Evolutionary conservation across 331 rosid genomes (phyloP), one percentile per base, ranked within the genome.

Genomic region (Pyracantha coccinea): DNA sequence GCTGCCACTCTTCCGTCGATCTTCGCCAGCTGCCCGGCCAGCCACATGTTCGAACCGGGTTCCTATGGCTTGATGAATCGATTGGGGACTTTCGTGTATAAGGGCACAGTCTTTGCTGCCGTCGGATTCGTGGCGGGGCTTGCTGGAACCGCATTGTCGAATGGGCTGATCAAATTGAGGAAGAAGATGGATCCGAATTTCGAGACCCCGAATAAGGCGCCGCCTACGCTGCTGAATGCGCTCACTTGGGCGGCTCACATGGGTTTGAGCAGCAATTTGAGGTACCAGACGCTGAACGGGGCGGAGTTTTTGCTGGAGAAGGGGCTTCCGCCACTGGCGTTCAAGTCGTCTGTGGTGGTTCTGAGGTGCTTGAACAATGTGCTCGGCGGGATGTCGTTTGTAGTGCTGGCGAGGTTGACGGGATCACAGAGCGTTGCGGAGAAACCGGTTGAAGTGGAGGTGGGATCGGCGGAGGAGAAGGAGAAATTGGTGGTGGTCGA

Each of bases 11-110:
- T 95, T 5, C 98, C 97, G 0, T 80, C 85, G 1, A 78, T 95
- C 35, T 92, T 95, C 72, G 90, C 96, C 12, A 75, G 79, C 27
- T 92, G 96, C 66, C 98, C 98, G 53, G 76, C 82, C 16, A 89
- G 99, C 75, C 99, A 95, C 83, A 95, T 95, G 99, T 95, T 95
- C 68, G 98, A 95, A 31, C 89, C 97, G 4, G 99, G 98, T 16
- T 71, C 89, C 2, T 92, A 74, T 76, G 64, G 86, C 8, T 6
- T 92, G 9, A 4, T 87, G 14, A 75, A 86, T 2, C 82, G 98
- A 10, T 25, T 88, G 35, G 99, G 99, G 8, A 95, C 99, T 0
- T 80, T 92, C 5, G 88, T 90, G 1, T 95, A 88, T 52, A 95
- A 95, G 64, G 96, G 99, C 4, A 54, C 88, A 0, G 84, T 92